Evolutionary conservation across 805 yeast genomes (phyloP).

Genomic region (Candida quercuum): DNA sequence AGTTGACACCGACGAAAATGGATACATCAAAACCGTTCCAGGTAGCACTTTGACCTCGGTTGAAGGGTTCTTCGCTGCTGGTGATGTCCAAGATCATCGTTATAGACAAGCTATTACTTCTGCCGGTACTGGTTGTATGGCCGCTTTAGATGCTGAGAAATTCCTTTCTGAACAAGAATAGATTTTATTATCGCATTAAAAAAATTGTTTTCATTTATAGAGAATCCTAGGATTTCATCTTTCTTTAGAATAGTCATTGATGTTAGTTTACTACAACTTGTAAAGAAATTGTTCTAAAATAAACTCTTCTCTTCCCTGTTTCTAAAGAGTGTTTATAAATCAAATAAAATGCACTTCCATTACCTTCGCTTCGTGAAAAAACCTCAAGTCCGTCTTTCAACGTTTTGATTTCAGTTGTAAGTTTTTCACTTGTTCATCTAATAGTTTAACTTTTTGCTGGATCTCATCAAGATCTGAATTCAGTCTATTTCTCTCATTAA

Average conservation of each 20-base stretch:
- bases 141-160: conserved; percentile 92
- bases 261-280: too few relatives aligned
- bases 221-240: too few relatives aligned
- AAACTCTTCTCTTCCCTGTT: too few relatives aligned
- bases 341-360: not conserved
- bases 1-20: conserved; percentile 74
- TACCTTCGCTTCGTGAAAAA: not conserved
- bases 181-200: conserved; percentile 1
- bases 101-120: conserved; percentile 99
- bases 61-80: conserved; percentile 94
- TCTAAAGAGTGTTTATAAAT: too few relatives aligned
- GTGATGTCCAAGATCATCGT: conserved; percentile 95
- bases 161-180: conserved; percentile 58
- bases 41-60: conserved; percentile 85
- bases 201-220: too few relatives aligned
- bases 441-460: conserved; percentile 66
- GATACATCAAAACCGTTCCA: conserved; percentile 85
- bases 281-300: too few relatives aligned
- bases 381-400: too few relatives aligned
- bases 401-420: conserved; percentile 48
- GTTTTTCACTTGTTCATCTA: conserved; percentile 71
- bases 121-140: conserved; percentile 99
- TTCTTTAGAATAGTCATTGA: too few relatives aligned
- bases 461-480: conserved; percentile 91
- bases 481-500: conserved; percentile 88